phyloP scores from a whole-genome alignment of 495 filamentous ascomycete species.

The Hypoxylon subgilvum region DNA sequence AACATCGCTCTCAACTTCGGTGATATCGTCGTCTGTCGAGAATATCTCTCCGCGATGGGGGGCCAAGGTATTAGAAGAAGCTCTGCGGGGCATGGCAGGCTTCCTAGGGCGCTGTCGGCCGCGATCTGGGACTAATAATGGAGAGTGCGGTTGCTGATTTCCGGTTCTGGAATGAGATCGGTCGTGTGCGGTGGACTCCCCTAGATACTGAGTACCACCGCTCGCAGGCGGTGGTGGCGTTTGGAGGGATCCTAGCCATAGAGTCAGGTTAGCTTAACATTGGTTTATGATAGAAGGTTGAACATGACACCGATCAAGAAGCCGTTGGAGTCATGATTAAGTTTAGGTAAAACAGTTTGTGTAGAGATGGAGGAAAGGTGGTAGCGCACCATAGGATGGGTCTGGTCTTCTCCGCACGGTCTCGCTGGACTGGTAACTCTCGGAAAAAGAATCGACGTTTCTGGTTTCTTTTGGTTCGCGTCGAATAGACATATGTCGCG shows the following conservation, averaged over 20 bases:
- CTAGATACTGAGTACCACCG: slow-evolving; percentile 29
- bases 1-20: slow-evolving; percentile 75
- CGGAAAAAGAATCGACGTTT: slow-evolving; percentile 39
- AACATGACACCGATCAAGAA: slow-evolving; percentile 17
- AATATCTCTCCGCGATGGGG: slow-evolving; percentile 87
- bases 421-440: slow-evolving; percentile 55
- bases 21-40: slow-evolving; percentile 88
- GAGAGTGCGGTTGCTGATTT: slow-evolving; percentile 49
- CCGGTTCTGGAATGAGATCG: slow-evolving; percentile 41
- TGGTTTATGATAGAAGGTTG: background rate
- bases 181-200: slow-evolving; percentile 42
- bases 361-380: slow-evolving; percentile 9
- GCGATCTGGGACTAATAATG: slow-evolving; percentile 63
- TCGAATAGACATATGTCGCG: slow-evolving; percentile 43
- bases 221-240: slow-evolving; percentile 37
- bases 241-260: slow-evolving; percentile 44
- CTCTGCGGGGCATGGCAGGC: slow-evolving; percentile 70
- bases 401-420: slow-evolving; percentile 56
- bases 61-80: slow-evolving; percentile 72
- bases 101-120: slow-evolving; percentile 67
- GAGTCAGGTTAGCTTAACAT: slow-evolving; percentile 27
- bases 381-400: slow-evolving; percentile 52
- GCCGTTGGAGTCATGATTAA: slow-evolving; percentile 10
- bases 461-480: slow-evolving; percentile 38
- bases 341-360: slow-evolving; percentile 18